Base-by-base conservation (phyloP, 192 early-diverging fungal genomes). In the Jimgerdemannia flammicorona region DNA sequence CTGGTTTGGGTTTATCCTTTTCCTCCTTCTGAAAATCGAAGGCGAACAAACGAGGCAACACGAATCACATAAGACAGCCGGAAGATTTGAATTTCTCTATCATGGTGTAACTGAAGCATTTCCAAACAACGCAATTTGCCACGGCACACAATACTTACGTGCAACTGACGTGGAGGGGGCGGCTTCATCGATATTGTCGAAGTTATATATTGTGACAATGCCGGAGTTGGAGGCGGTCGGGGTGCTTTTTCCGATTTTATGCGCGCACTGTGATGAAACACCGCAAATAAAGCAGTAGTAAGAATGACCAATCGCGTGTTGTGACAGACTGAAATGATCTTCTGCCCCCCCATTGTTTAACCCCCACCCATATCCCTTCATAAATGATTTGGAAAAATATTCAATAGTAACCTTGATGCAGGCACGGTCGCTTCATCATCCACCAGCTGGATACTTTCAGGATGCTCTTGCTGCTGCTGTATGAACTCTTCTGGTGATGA, bases 1-100 rank as follows among this genome's bases (percentile, higher is more conserved):
- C 74, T 42, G 84, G 86, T 73, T 90, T 88, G 11, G 84, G 76
- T 3, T 76, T 75, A 68, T 78, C 81, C 40, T 75, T 59, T 14
- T 59, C 14, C 49, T 59, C 49, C 49, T 59, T 59, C 49, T 14
- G 29, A 29, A 29, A 29, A 1, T 29, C 29, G 29, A 29, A 29
- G 29, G 29, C 29, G 1, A 29, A 29, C 29, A 29, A 29, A 29
- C 29, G 29, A 29, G 29, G 29, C 29, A 29, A 29, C 29, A 29
- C 29, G 29, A 29, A 29, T 29, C 29, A 29, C 29, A 29, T 29
- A 29, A 29, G 29, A 1, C 29, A 29, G 29, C 29, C 29, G 29
- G 29, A 29, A 29, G 29, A 29, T 29, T 29, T 29, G 29, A 29
- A 29, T 29, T 29, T 29, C 29, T 29, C 29, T 1, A 29, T 29